phyloP scores from a whole-genome alignment of 164 flowering plant genomes.

The Berberis vulgaris region DNA sequence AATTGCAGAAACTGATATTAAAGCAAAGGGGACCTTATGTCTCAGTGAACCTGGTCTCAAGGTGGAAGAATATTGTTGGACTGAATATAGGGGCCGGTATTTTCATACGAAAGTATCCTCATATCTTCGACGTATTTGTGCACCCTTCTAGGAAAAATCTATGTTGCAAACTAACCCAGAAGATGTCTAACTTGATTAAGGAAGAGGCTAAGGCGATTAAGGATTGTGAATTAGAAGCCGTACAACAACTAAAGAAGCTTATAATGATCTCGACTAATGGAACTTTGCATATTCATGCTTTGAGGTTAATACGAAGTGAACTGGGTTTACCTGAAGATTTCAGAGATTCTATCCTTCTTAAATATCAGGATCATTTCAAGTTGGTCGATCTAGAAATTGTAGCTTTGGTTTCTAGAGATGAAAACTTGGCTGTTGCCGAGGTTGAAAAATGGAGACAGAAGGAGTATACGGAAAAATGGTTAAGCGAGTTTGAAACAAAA shows the following conservation, averaged over 20 bases:
- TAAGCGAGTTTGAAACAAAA: slow-evolving; percentile 74
- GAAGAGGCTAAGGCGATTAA: slow-evolving; percentile 41
- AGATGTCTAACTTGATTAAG: slow-evolving; percentile 38
- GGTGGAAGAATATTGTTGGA: slow-evolving; percentile 58
- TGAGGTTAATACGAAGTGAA: slow-evolving; percentile 62
- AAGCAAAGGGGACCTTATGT: slow-evolving; percentile 44
- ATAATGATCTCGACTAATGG: slow-evolving; percentile 62
- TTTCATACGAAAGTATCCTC: slow-evolving; percentile 66
- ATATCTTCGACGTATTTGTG: slow-evolving; percentile 55
- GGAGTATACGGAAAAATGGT: slow-evolving; percentile 80
- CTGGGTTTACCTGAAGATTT: slow-evolving; percentile 78
- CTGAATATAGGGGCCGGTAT: slow-evolving; percentile 35
- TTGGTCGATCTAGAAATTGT: slow-evolving; percentile 57
- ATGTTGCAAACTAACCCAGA: slow-evolving; percentile 46
- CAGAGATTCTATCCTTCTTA: slow-evolving; percentile 46
- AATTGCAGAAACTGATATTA: slow-evolving; percentile 39
- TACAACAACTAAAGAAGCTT: slow-evolving; percentile 52
- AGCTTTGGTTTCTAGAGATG: slow-evolving; percentile 46
- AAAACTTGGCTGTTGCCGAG: slow-evolving; percentile 39
- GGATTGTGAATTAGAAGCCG: slow-evolving; percentile 32
- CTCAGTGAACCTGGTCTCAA: slow-evolving; percentile 61
- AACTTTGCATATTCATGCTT: slow-evolving; percentile 55
- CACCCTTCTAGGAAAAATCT: slow-evolving; percentile 50
- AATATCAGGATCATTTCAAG: slow-evolving; percentile 43
- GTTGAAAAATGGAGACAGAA: slow-evolving; percentile 82